Conservation (phyloP, 768 basidiomycete genomes). For the Termitomyces sp. region DNA sequence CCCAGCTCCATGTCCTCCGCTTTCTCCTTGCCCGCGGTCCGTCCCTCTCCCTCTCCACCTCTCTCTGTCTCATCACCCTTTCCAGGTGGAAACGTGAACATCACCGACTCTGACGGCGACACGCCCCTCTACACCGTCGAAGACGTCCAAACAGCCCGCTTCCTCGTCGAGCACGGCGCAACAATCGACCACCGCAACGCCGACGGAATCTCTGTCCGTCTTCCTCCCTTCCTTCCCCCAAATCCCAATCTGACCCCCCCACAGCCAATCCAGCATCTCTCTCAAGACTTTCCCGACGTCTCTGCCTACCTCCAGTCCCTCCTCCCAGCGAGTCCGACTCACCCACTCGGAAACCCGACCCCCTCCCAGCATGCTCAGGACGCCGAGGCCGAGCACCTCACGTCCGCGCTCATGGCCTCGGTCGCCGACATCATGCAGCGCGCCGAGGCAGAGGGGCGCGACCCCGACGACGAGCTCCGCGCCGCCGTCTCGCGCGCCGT, state of each 20-base stretch:
- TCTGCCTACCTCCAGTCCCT: conserved; percentile 55
- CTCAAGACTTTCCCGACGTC: conserved; percentile 68
- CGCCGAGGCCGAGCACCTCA: conserved; percentile 63
- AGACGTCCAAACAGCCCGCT: conserved; percentile 70
- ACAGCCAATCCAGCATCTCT: conserved; percentile 68
- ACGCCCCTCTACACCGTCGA: conserved; percentile 92
- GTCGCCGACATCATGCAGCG: conserved; percentile 63
- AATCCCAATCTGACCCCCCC: conserved; percentile 9
- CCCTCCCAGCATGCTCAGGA: conserved; percentile 69
- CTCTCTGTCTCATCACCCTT: conserved; percentile 1
- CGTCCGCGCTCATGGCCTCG: conserved; percentile 59
- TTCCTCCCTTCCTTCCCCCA: too few relatives aligned
- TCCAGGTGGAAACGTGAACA: conserved; percentile 81
- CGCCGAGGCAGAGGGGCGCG: conserved; percentile 51
- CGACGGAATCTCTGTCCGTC: conserved; percentile 73
- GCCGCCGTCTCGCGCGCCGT: conserved; percentile 63
- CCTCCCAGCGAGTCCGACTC: conserved; percentile 14
- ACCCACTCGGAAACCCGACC: conserved; percentile 9
- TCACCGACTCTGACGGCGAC: conserved; percentile 84
- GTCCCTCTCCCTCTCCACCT: conserved; percentile 11
- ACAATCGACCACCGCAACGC: conserved; percentile 54
- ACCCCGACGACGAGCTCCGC: conserved; percentile 66
- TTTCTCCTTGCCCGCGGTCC: conserved; percentile 75
- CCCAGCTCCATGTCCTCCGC: conserved; percentile 67
- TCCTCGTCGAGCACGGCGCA: conserved; percentile 78